These are phyloP conservation scores for Tanacetum coccineum DNA, from an alignment of 129 eudicot species.

Conservation along the genomic window DNA sequence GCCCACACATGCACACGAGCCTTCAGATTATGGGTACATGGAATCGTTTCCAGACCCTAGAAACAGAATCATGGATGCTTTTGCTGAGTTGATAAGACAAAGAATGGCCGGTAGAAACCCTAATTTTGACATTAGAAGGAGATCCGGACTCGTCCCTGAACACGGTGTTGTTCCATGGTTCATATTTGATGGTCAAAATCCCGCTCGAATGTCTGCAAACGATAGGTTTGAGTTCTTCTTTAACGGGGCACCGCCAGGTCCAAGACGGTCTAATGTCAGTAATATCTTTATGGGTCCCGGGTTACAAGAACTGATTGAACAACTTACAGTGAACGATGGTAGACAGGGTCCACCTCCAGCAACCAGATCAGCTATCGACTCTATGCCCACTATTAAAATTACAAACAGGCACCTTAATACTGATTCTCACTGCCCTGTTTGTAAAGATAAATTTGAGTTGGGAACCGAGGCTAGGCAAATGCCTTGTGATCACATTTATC, in stretches of 20 bases:
- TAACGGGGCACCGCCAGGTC: slow-evolving; percentile 49
- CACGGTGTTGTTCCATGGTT: slow-evolving; percentile 58
- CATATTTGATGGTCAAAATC: slow-evolving; percentile 61
- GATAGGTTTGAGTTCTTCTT: slow-evolving; percentile 60
- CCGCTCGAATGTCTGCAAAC: slow-evolving; percentile 42
- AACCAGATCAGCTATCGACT: slow-evolving; percentile 78
- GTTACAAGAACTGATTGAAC: slow-evolving; percentile 66
- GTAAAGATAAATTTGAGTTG: slow-evolving; percentile 78
- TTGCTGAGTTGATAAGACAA: slow-evolving; percentile 61
- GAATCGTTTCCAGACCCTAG: slow-evolving; percentile 60
- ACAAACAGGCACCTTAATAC: slow-evolving; percentile 67
- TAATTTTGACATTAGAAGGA: slow-evolving; percentile 42
- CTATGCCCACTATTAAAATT: slow-evolving; percentile 83
- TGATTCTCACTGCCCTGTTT: slow-evolving; percentile 92
- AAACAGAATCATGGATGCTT: slow-evolving; percentile 58
- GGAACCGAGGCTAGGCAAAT: slow-evolving; percentile 77
- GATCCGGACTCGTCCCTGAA: slow-evolving; percentile 48
- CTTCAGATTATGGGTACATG: slow-evolving; percentile 43
- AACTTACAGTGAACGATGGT: slow-evolving; percentile 47
- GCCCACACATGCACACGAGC: slow-evolving; percentile 31
- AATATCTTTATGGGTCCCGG: slow-evolving; percentile 65
- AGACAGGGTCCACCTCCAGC: slow-evolving; percentile 95
- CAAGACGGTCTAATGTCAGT: slow-evolving; percentile 43
- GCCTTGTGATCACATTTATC: slow-evolving; percentile 93
- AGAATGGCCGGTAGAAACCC: slow-evolving; percentile 70